Evolutionary conservation across 768 basidiomycete genomes (phyloP).

Genomic region (Panaeolus cyanescens): DNA sequence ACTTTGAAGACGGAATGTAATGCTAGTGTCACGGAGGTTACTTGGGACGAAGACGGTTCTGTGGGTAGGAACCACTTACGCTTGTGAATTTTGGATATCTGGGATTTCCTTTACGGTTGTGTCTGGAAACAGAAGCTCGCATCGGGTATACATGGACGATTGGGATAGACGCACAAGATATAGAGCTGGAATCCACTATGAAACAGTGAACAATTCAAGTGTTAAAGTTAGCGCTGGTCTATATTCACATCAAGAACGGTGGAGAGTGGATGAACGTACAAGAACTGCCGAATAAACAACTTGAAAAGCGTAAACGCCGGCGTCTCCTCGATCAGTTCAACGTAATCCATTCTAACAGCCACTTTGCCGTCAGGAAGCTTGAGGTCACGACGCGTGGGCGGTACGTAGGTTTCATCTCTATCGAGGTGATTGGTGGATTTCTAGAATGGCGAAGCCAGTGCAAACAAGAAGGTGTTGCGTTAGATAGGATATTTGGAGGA

Average conservation of each 20-base stretch:
- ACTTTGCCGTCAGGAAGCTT: slow-evolving; percentile 43
- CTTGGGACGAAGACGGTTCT: neutral
- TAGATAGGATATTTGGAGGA: neutral
- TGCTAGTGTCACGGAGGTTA: slow-evolving; percentile 31
- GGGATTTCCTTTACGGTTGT: slow-evolving; percentile 49
- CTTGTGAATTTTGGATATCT: slow-evolving; percentile 45
- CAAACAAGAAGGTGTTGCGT: no score
- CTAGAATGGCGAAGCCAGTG: slow-evolving; percentile 18
- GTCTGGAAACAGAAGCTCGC: slow-evolving; percentile 20
- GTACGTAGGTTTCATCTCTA: slow-evolving; percentile 74
- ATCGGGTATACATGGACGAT: neutral
- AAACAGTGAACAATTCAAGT: neutral
- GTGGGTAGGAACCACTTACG: slow-evolving; percentile 27
- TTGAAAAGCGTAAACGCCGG: slow-evolving; percentile 52
- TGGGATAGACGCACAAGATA: slow-evolving; percentile 33
- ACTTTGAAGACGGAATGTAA: slow-evolving; percentile 40
- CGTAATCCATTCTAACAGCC: slow-evolving; percentile 44
- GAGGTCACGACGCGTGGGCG: slow-evolving; percentile 42
- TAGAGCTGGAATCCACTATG: slow-evolving; percentile 47
- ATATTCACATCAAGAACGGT: neutral
- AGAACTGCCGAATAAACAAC: slow-evolving; percentile 48
- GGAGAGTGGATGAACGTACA: slow-evolving; percentile 31
- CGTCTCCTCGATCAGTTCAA: slow-evolving; percentile 50
- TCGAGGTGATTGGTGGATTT: slow-evolving; percentile 57
- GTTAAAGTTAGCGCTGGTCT: neutral